Conservation (phyloP, 441 rosid genomes). For the Rhodomyrtus psidioides region DNA sequence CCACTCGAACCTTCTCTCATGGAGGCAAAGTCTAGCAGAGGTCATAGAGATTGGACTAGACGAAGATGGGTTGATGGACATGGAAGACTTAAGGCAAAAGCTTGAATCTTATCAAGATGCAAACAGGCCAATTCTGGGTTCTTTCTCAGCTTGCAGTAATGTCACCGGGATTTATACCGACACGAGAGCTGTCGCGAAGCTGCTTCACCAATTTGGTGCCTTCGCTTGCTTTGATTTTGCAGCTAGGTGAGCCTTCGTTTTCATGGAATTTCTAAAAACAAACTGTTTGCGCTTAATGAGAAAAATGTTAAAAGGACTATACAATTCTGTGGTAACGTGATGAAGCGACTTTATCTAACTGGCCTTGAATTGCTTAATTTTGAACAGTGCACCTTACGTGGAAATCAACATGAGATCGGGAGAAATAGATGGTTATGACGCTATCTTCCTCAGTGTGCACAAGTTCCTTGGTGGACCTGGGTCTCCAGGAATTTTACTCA, state of each 20-base stretch:
- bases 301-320: not conserved
- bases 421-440: conserved; percentile 53
- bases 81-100: conserved; percentile 13
- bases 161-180: conserved; percentile 42
- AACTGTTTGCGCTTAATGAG: not conserved
- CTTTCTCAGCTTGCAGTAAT: conserved; percentile 68
- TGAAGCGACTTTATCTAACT: not conserved
- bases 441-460: conserved; percentile 44
- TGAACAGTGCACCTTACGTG: conserved; percentile 39
- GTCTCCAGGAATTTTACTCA: conserved; percentile 42
- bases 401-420: conserved; percentile 51
- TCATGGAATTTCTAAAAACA: not conserved
- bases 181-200: conserved; percentile 38
- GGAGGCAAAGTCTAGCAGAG: conserved; percentile 56
- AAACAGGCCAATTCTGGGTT: conserved; percentile 43
- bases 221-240: conserved; percentile 67
- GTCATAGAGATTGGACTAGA: conserved; percentile 46
- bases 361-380: not conserved
- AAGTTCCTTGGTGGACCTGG: conserved; percentile 71
- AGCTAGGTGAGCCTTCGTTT: conserved; percentile 29
- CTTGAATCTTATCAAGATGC: conserved; percentile 15
- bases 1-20: conserved; percentile 60
- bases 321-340: not conserved
- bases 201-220: conserved; percentile 41
- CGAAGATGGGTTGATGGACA: conserved; percentile 27